phyloP scores from a whole-genome alignment of 495 filamentous ascomycete genomes.

The Aspergillus indologenus region DNA sequence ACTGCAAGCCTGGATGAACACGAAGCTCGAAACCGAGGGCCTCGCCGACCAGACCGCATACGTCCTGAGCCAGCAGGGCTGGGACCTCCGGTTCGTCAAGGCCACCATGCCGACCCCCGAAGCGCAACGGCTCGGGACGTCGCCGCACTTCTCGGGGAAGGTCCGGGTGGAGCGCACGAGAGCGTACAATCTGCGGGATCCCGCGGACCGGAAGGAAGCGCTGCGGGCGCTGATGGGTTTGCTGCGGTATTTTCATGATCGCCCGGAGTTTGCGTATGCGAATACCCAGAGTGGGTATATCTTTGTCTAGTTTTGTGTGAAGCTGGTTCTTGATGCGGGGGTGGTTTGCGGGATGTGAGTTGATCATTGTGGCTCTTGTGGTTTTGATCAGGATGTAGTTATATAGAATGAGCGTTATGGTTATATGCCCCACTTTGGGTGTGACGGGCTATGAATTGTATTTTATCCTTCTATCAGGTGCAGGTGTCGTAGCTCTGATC shows the following conservation, averaged over 20 bases:
- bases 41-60: neutral
- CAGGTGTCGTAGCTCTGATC: no score
- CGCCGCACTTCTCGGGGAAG: neutral
- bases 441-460: no score
- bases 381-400: no score
- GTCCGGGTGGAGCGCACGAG: neutral
- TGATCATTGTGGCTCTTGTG: no score
- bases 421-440: no score
- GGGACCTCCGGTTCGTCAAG: neutral
- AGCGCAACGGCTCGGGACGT: neutral
- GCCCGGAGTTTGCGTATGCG: neutral
- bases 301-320: no score
- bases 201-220: neutral
- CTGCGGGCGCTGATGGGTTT: neutral
- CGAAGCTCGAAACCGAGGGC: neutral
- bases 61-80: neutral
- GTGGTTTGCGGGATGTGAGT: no score
- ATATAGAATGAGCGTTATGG: no score
- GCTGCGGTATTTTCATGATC: neutral
- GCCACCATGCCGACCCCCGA: neutral
- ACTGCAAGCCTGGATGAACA: neutral
- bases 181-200: neutral
- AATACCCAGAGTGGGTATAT: neutral
- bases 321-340: no score
- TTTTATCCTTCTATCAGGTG: no score